Conservation (phyloP, 495 filamentous ascomycete genomes). For the Letharia columbiana region DNA sequence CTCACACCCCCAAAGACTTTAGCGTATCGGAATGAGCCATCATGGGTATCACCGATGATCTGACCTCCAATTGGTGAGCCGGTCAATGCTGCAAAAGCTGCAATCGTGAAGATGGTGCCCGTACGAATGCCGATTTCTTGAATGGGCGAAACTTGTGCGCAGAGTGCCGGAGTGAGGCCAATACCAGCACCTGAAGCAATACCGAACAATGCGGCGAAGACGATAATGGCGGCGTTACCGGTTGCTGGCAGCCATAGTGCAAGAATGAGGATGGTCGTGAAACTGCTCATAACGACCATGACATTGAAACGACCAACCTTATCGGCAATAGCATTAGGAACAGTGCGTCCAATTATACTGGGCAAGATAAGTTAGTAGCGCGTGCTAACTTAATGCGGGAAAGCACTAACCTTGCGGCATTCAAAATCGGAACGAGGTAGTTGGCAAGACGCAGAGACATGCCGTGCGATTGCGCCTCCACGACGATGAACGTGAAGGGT, state of each 20-base stretch:
- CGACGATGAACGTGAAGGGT: slow-evolving; percentile 39
- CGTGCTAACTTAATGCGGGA: not conserved
- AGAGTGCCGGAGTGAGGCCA: slow-evolving; percentile 27
- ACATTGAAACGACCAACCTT: slow-evolving; percentile 33
- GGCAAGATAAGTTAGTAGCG: not conserved
- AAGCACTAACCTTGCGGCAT: slow-evolving; percentile 33
- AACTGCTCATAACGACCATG: slow-evolving; percentile 22
- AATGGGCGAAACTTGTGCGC: slow-evolving; percentile 28
- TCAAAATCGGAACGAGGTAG: slow-evolving; percentile 42
- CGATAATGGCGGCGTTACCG: slow-evolving; percentile 25
- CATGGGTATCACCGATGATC: slow-evolving; percentile 19
- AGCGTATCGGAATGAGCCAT: slow-evolving; percentile 1
- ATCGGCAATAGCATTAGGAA: slow-evolving; percentile 29
- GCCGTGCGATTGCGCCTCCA: slow-evolving; percentile 31
- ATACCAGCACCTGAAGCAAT: slow-evolving; percentile 33
- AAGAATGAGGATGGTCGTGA: slow-evolving; percentile 28
- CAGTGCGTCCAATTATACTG: slow-evolving; percentile 29
- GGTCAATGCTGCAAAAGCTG: slow-evolving; percentile 46
- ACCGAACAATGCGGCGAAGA: slow-evolving; percentile 31
- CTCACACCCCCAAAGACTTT: slow-evolving; percentile 12
- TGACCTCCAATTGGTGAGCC: slow-evolving; percentile 58
- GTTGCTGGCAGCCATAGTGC: slow-evolving; percentile 32
- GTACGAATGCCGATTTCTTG: slow-evolving; percentile 25
- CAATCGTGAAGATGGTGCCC: slow-evolving; percentile 18
- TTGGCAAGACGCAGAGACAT: slow-evolving; percentile 33